Evolutionary conservation across 2,329 filamentous ascomycete genomes (phyloP).

Genomic region (Calonectria montana): DNA sequence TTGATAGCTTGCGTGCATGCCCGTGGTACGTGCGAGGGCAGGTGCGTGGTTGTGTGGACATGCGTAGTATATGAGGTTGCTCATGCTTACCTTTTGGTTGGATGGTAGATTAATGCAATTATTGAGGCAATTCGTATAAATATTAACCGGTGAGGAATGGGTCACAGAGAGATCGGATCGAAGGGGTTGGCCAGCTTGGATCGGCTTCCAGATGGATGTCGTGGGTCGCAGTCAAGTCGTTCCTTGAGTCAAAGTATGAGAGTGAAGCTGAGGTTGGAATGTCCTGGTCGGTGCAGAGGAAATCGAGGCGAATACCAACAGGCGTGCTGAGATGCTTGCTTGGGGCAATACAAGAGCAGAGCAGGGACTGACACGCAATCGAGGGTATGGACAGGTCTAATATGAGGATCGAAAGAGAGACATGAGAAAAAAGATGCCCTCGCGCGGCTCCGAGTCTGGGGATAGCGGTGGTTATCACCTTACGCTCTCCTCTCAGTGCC

Average conservation of each 20-base stretch:
- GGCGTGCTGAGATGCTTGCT: neutral
- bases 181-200: neutral
- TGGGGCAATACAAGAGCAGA: neutral
- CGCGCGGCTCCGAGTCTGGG: slow-evolving; percentile 38
- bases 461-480: slow-evolving; percentile 45
- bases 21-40: slow-evolving; percentile 10
- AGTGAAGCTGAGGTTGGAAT: slow-evolving; percentile 18
- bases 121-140: neutral
- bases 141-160: slow-evolving; percentile 3
- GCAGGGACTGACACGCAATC: neutral
- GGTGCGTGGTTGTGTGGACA: neutral
- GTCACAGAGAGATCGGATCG: slow-evolving; percentile 1
- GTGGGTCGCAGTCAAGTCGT: slow-evolving; percentile 11
- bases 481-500: slow-evolving; percentile 31
- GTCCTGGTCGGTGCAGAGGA: slow-evolving; percentile 5
- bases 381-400: slow-evolving; percentile 22
- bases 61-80: slow-evolving; percentile 14
- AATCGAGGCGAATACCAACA: neutral
- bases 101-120: slow-evolving; percentile 1
- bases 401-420: slow-evolving; percentile 31
- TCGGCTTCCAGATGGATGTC: slow-evolving; percentile 10
- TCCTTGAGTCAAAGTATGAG: slow-evolving; percentile 21
- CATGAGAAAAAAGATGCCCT: slow-evolving; percentile 30
- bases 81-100: slow-evolving; percentile 19
- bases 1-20: slow-evolving; percentile 7